These are phyloP conservation scores for Tetradesmus lagerheimii DNA, from an alignment of 139 green algal species.

Conservation along the genomic window DNA sequence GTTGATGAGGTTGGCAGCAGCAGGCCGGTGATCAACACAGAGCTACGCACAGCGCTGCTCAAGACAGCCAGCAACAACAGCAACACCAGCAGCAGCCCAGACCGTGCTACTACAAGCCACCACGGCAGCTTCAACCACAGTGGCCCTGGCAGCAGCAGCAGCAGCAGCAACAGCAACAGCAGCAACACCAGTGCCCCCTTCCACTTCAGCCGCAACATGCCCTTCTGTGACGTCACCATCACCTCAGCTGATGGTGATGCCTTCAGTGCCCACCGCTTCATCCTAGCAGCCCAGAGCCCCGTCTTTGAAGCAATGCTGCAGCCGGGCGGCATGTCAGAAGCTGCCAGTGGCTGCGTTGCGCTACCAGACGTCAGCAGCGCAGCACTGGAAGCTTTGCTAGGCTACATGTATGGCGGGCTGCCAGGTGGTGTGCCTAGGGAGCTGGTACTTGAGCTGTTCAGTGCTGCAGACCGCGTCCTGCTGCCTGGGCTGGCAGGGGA, in stretches of 20 bases:
- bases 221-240: slow-evolving; percentile 9
- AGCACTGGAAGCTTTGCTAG: background rate
- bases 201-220: slow-evolving; percentile 23
- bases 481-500: slow-evolving; percentile 20
- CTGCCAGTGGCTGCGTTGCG: background rate
- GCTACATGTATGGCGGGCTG: slow-evolving; percentile 26
- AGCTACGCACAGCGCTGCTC: background rate
- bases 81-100: background rate
- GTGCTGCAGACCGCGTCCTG: slow-evolving; percentile 19
- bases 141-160: background rate
- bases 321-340: slow-evolving; percentile 8
- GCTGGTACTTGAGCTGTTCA: slow-evolving; percentile 25
- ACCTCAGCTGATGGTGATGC: background rate
- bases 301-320: slow-evolving; percentile 12
- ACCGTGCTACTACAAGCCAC: background rate
- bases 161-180: background rate
- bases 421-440: slow-evolving; percentile 11
- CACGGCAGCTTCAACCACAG: background rate
- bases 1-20: background rate
- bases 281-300: background rate
- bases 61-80: slow-evolving; percentile 5
- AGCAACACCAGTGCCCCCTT: background rate
- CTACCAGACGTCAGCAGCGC: slow-evolving; percentile 18
- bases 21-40: slow-evolving; percentile 25
- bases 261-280: slow-evolving; percentile 12